Evolutionary conservation across 805 yeast genomes (phyloP).

Genomic region (Saccharomycopsis sp.): DNA sequence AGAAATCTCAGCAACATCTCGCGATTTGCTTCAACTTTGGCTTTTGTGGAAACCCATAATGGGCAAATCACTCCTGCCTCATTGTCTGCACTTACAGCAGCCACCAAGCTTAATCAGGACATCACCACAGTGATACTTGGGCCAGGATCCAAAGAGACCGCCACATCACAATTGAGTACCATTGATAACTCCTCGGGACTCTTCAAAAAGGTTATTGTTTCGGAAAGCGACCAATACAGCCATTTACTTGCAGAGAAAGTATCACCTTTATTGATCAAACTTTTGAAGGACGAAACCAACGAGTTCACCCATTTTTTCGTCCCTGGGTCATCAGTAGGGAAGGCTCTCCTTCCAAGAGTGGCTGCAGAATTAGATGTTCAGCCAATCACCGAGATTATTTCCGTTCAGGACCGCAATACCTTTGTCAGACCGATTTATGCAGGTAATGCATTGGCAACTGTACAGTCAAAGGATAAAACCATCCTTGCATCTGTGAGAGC

Average conservation of each 20-base stretch:
- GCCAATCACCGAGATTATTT: conserved; percentile 77
- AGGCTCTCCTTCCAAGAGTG: conserved; percentile 76
- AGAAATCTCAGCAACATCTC: conserved; percentile 10
- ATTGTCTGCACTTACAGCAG: conserved; percentile 71
- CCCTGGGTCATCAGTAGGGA: conserved; percentile 83
- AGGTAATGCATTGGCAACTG: conserved; percentile 86
- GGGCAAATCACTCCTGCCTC: conserved; percentile 58
- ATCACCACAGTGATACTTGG: conserved; percentile 78
- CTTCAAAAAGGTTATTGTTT: conserved; percentile 49
- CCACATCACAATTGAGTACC: conserved; percentile 45
- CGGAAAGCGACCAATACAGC: conserved; percentile 52
- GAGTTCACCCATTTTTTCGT: conserved; percentile 66
- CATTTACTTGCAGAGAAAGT: conserved; percentile 75
- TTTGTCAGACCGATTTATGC: conserved; percentile 94
- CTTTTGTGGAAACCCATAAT: conserved; percentile 61
- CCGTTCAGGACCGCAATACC: conserved; percentile 58
- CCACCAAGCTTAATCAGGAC: conserved; percentile 66
- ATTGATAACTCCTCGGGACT: conserved; percentile 35
- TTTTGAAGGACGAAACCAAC: conserved; percentile 27
- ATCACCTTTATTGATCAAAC: conserved; percentile 54
- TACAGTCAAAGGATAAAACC: conserved; percentile 58
- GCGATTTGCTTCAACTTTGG: conserved; percentile 63
- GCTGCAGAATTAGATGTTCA: conserved; percentile 82
- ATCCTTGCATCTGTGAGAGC: conserved; percentile 75
- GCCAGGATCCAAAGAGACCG: conserved; percentile 42